These are phyloP conservation scores for Cryptomeria japonica DNA, from an alignment of 75 land plant species.

Conservation along the genomic window DNA sequence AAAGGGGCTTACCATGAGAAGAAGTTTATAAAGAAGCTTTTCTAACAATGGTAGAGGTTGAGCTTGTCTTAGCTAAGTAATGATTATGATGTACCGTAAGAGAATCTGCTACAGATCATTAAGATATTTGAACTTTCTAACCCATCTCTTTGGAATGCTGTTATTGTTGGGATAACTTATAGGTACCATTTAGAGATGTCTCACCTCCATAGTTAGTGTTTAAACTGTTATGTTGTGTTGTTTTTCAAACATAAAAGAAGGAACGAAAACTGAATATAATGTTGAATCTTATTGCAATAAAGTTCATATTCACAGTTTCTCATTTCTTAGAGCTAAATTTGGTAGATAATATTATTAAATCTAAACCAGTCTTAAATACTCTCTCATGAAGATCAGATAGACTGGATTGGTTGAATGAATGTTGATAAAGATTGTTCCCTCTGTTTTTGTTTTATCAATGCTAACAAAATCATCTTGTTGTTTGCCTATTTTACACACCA, in stretches of 20 bases:
- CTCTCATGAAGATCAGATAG: background rate
- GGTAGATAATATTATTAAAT: background rate
- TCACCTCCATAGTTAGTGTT: background rate
- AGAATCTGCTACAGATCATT: background rate
- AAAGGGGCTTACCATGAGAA: background rate
- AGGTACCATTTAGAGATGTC: background rate
- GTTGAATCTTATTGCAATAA: background rate
- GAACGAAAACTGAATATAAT: background rate
- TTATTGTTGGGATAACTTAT: background rate
- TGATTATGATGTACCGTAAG: background rate
- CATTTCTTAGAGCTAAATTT: background rate
- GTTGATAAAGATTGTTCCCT: background rate
- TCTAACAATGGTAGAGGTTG: background rate
- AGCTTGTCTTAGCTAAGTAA: background rate
- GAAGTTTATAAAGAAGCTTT: background rate
- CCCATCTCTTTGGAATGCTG: background rate
- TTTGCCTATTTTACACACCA: background rate
- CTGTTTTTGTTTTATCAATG: background rate
- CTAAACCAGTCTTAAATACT: background rate
- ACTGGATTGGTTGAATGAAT: background rate
- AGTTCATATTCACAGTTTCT: background rate
- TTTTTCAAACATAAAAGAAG: background rate
- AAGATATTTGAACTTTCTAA: background rate
- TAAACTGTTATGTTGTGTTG: background rate
- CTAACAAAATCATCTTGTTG: background rate